Percentiles rank a stretch among this genome's conserved stretches.
phyloP scores from a whole-genome alignment of 208 protist species.

The Crithidia thermophila region DNA sequence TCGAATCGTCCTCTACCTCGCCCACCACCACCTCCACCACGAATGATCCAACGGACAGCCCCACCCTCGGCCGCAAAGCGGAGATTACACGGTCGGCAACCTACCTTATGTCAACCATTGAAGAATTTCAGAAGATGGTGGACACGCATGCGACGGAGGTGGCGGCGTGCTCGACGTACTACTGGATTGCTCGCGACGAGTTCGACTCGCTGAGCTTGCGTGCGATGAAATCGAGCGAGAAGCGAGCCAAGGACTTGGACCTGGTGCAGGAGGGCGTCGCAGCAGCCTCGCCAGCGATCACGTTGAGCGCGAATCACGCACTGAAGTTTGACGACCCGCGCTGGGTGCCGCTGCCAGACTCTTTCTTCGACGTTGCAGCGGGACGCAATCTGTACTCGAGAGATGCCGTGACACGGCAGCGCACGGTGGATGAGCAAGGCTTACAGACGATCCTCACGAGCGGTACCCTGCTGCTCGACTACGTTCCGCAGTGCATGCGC shows the following conservation, averaged over 20 bases:
- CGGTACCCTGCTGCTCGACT: slow-evolving; percentile 58
- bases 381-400: slow-evolving; percentile 39
- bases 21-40: neutral
- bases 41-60: no score
- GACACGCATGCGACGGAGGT: slow-evolving; percentile 7
- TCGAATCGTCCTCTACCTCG: neutral
- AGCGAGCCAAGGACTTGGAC: neutral
- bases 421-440: slow-evolving; percentile 36
- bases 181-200: slow-evolving; percentile 20
- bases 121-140: slow-evolving; percentile 20
- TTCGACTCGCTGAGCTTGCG: neutral
- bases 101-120: neutral
- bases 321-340: slow-evolving; percentile 48
- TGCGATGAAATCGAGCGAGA: neutral
- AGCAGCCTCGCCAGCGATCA: neutral
- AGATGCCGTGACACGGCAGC: slow-evolving; percentile 8
- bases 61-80: no score
- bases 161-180: slow-evolving; percentile 23
- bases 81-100: neutral
- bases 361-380: slow-evolving; percentile 29
- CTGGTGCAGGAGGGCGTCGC: neutral
- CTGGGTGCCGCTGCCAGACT: slow-evolving; percentile 61
- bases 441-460: slow-evolving; percentile 38
- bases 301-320: slow-evolving; percentile 1
- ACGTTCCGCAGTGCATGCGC: slow-evolving; percentile 16